phyloP scores from a whole-genome alignment of 1,284 basidiomycete species.

The Papiliotrema laurentii region DNA sequence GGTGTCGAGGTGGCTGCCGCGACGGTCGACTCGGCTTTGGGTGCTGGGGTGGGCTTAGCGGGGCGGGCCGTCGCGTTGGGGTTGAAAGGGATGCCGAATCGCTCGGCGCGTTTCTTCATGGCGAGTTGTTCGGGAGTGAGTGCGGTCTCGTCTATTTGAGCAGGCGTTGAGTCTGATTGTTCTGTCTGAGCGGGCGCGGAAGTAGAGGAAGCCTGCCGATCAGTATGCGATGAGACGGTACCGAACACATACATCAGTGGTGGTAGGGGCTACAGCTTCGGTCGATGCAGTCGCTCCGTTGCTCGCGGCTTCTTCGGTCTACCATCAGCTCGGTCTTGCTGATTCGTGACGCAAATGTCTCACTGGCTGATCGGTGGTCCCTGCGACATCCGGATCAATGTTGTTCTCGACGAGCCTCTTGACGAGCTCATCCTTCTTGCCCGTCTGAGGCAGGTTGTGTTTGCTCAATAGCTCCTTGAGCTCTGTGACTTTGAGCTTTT shows the following conservation, averaged over 20 bases:
- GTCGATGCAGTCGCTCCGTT: neutral
- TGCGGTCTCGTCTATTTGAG: too few relatives aligned
- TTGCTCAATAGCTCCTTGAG: constrained; percentile 48
- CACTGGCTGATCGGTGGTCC: constrained; percentile 22
- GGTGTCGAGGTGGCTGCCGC: constrained; percentile 4
- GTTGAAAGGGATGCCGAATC: constrained; percentile 45
- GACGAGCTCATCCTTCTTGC: constrained; percentile 49
- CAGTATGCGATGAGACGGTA: too few relatives aligned
- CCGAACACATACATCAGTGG: too few relatives aligned
- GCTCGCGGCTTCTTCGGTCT: neutral
- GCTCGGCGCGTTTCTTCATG: constrained; percentile 42
- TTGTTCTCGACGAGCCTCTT: constrained; percentile 44
- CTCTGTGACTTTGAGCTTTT: constrained; percentile 49
- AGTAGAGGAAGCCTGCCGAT: too few relatives aligned
- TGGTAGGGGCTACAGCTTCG: constrained; percentile 3
- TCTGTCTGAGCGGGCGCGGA: too few relatives aligned
- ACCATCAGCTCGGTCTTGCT: neutral
- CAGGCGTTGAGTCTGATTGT: too few relatives aligned
- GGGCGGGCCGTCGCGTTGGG: constrained; percentile 14
- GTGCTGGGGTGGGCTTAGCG: constrained; percentile 1
- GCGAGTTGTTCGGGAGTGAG: constrained; percentile 43
- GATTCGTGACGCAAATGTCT: neutral
- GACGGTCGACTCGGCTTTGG: constrained; percentile 13
- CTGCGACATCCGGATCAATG: constrained; percentile 18
- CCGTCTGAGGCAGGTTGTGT: constrained; percentile 36